Percentiles rank a stretch among this genome's conserved stretches.
Evolutionary conservation across 2,329 filamentous ascomycete species (phyloP).

Genomic region (Cryphonectria parasitica): DNA sequence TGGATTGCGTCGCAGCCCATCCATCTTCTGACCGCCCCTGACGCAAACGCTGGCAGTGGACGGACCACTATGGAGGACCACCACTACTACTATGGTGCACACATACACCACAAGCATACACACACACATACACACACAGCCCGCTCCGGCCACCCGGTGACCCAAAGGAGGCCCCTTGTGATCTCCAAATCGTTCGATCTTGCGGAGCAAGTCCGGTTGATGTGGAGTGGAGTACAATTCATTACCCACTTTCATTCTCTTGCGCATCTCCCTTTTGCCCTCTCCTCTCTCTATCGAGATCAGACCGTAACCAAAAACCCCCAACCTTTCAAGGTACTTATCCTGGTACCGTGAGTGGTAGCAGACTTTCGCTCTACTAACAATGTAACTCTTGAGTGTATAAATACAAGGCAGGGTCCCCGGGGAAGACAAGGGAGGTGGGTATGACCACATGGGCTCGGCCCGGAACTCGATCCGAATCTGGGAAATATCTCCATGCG

Average conservation of each 20-base stretch:
- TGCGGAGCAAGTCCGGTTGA: slow-evolving; percentile 25
- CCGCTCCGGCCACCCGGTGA: neutral
- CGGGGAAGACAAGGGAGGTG: neutral
- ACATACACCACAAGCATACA: neutral
- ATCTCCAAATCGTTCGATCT: slow-evolving; percentile 30
- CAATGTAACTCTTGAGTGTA: neutral
- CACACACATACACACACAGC: slow-evolving; percentile 1
- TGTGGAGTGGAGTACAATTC: slow-evolving; percentile 17
- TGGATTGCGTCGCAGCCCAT: slow-evolving; percentile 24
- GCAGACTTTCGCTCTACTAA: too few relatives aligned
- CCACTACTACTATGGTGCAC: neutral
- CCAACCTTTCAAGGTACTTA: slow-evolving; percentile 2
- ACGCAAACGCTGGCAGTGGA: slow-evolving; percentile 9
- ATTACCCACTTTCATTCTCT: neutral
- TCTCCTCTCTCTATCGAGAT: neutral
- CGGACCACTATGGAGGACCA: neutral
- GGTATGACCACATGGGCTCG: slow-evolving; percentile 15
- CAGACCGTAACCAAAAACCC: slow-evolving; percentile 4
- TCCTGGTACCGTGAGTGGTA: slow-evolving; percentile 1
- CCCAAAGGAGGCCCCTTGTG: slow-evolving; percentile 22
- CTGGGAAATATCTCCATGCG: slow-evolving; percentile 26
- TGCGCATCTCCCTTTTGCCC: neutral
- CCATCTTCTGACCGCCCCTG: slow-evolving; percentile 14
- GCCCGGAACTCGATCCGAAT: slow-evolving; percentile 25
- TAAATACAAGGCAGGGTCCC: slow-evolving; percentile 15